A percentile compares a stretch with the other conserved stretches of the same genome.
Conservation (phyloP, 129 eudicot species). For the Deinandra increscens region DNA sequence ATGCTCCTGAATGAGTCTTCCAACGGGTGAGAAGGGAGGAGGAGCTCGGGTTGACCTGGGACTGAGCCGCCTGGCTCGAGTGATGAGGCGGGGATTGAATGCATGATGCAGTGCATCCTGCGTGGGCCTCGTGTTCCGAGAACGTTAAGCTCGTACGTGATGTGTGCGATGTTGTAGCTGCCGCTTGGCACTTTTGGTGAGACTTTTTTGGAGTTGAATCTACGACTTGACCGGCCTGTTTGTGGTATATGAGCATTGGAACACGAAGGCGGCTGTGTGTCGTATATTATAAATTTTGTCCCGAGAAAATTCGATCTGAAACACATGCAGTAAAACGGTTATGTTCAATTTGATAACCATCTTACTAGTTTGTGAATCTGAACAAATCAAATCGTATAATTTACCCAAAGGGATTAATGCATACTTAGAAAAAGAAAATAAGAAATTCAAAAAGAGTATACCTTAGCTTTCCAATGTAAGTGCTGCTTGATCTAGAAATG, state of each 20-base stretch:
- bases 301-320: slow-evolving; percentile 88
- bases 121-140: slow-evolving; percentile 84
- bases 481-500: slow-evolving; percentile 83
- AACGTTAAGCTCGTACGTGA: slow-evolving; percentile 74
- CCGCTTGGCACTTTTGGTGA: slow-evolving; percentile 83
- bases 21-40: slow-evolving; percentile 59
- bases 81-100: slow-evolving; percentile 71
- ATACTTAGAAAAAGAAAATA: background rate
- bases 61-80: slow-evolving; percentile 69
- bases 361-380: too few species aligned
- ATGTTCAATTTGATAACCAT: background rate
- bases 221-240: slow-evolving; percentile 60
- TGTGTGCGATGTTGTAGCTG: slow-evolving; percentile 73
- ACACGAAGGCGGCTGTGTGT: slow-evolving; percentile 85
- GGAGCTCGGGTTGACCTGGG: slow-evolving; percentile 77
- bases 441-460: slow-evolving; percentile 10
- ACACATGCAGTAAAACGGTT: background rate
- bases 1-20: slow-evolving; percentile 81
- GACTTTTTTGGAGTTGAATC: slow-evolving; percentile 69
- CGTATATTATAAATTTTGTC: slow-evolving; percentile 79
- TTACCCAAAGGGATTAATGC: background rate
- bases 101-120: slow-evolving; percentile 82
- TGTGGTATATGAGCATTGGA: slow-evolving; percentile 44
- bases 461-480: slow-evolving; percentile 87
- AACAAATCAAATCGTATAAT: too few species aligned